Conservation (phyloP, 495 filamentous ascomycete genomes). For the Aeminium ludgeri region DNA sequence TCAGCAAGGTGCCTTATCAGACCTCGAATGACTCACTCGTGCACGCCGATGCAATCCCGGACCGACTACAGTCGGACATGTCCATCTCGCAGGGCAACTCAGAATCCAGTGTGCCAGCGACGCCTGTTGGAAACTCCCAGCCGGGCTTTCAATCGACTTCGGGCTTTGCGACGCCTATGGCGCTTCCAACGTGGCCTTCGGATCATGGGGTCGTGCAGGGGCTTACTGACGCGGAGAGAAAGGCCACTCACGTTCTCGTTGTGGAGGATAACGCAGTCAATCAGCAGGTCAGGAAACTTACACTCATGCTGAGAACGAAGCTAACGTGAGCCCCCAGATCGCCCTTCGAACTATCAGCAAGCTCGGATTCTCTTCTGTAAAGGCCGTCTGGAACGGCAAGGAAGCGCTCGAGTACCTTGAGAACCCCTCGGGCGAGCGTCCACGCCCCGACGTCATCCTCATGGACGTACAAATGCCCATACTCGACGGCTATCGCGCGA, state of each 20-base stretch:
- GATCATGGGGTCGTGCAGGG: slow-evolving; percentile 14
- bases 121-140: too few species aligned
- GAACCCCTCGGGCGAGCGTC: slow-evolving; percentile 18
- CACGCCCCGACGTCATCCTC: slow-evolving; percentile 56
- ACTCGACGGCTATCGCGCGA: slow-evolving; percentile 63
- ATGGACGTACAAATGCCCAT: slow-evolving; percentile 80
- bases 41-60: slow-evolving; percentile 38
- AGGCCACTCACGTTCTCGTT: slow-evolving; percentile 45
- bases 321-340: slow-evolving; percentile 40
- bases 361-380: slow-evolving; percentile 47
- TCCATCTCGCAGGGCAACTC: slow-evolving; percentile 43
- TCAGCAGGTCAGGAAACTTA: slow-evolving; percentile 2
- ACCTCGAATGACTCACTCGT: slow-evolving; percentile 26
- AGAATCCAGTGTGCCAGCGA: slow-evolving; percentile 25
- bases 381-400: slow-evolving; percentile 56
- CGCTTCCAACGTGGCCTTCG: background rate
- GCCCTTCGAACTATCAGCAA: slow-evolving; percentile 58
- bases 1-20: slow-evolving; percentile 36
- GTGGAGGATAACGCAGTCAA: slow-evolving; percentile 71
- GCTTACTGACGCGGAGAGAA: slow-evolving; percentile 29
- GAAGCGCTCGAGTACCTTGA: slow-evolving; percentile 53
- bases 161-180: background rate
- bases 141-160: too few species aligned
- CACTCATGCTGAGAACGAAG: background rate
- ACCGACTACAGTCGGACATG: slow-evolving; percentile 43